phyloP scores from a whole-genome alignment of 495 filamentous ascomycete species.

The Talaromyces ruber region DNA sequence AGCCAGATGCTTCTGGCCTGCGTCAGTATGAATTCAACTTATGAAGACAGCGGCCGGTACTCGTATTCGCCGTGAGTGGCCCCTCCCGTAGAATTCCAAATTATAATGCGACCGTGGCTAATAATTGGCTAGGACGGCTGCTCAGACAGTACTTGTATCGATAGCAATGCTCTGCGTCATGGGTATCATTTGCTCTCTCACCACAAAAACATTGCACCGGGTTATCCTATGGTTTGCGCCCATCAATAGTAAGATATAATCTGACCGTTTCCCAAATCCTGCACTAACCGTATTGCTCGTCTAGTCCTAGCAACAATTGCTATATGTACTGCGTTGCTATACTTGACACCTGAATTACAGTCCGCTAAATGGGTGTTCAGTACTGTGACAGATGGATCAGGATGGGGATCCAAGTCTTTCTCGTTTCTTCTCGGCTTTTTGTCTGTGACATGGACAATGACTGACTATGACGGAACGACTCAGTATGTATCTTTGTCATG shows the following conservation, averaged over 20 bases:
- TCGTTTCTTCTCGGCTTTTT: slow-evolving; percentile 63
- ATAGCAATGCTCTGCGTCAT: slow-evolving; percentile 48
- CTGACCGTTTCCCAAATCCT: background rate
- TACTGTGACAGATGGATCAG: slow-evolving; percentile 56
- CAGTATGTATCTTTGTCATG: slow-evolving; percentile 37
- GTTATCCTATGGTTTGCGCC: slow-evolving; percentile 66
- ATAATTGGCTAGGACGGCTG: slow-evolving; percentile 37
- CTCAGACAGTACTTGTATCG: slow-evolving; percentile 55
- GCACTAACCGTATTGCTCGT: background rate
- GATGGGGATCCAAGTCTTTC: slow-evolving; percentile 55
- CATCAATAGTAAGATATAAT: slow-evolving; percentile 48
- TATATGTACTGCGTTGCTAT: slow-evolving; percentile 54
- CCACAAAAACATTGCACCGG: slow-evolving; percentile 52
- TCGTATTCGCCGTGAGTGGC: slow-evolving; percentile 35
- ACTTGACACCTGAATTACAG: slow-evolving; percentile 56
- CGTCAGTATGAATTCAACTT: slow-evolving; percentile 47
- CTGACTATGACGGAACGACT: slow-evolving; percentile 67
- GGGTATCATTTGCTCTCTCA: slow-evolving; percentile 57
- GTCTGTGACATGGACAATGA: slow-evolving; percentile 70
- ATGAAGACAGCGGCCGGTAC: slow-evolving; percentile 34
- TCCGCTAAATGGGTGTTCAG: slow-evolving; percentile 59
- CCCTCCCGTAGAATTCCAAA: background rate
- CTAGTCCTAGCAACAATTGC: slow-evolving; percentile 45
- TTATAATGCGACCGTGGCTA: slow-evolving; percentile 5
- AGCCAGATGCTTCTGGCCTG: slow-evolving; percentile 51